These are phyloP conservation scores for Oemleria cerasiformis DNA, from an alignment of 306 rosid species.

Conservation along the genomic window DNA sequence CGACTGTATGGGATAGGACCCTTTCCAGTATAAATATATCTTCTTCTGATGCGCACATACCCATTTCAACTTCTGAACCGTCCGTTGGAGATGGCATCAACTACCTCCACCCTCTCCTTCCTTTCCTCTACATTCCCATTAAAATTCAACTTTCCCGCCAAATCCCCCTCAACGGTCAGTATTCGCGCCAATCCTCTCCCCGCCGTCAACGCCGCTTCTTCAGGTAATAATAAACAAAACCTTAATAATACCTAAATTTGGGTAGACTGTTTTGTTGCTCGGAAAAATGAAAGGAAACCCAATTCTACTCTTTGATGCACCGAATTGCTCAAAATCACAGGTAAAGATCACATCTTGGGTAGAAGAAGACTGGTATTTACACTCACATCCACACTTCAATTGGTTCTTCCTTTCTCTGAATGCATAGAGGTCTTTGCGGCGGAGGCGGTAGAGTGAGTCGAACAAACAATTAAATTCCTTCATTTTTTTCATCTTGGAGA, in stretches of 20 bases:
- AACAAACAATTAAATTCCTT: neutral
- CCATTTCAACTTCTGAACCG: neutral
- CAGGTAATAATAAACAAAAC: neutral
- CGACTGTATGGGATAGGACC: neutral
- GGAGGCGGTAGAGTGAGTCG: conserved; percentile 54
- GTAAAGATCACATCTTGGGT: conserved; percentile 17
- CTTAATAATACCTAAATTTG: neutral
- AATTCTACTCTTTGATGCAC: neutral
- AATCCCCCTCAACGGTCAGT: conserved; percentile 30
- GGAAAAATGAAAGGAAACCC: neutral
- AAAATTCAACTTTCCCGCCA: conserved; percentile 43
- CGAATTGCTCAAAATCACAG: conserved; percentile 18
- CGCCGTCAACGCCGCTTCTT: conserved; percentile 25
- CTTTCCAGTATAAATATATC: neutral
- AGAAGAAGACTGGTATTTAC: conserved; percentile 53
- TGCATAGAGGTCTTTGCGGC: conserved; percentile 33
- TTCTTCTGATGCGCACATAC: neutral
- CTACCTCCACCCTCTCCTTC: conserved; percentile 24
- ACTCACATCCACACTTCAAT: conserved; percentile 53
- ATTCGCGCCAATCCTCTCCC: conserved; percentile 29
- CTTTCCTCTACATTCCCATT: conserved; percentile 18
- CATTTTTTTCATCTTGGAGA: neutral
- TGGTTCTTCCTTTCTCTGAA: conserved; percentile 49
- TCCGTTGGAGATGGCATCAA: conserved; percentile 35
- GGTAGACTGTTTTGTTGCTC: conserved; percentile 3